Base-by-base conservation (phyloP, 441 rosid genomes). In the Euphorbia schlechtendalii region DNA sequence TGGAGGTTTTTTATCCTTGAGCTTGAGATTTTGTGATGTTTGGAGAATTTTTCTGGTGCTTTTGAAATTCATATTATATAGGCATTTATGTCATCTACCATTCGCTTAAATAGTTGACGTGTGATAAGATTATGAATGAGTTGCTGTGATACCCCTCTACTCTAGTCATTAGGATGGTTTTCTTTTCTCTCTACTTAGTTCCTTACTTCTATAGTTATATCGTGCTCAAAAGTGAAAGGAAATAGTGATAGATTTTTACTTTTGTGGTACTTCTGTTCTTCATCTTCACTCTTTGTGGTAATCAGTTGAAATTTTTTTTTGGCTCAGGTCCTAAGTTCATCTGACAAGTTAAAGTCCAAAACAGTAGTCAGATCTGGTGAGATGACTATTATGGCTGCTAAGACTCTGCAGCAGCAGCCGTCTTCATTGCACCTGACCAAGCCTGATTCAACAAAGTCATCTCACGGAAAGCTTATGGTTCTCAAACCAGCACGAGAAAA, bases 401-500 rank as follows among this genome's bases (percentile, higher is more conserved):
- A 83, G 78, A 81, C 68, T 71, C 71, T 81, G 68, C 94, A 75
- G 63, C 73, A 81, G 71, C 92, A 76, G 69, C 62, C 86, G n/a
- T 59, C 85, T 68, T 51, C 74, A n/a, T 56, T 76, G 74, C 80
- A 73, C 20, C 61, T 63, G 52, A 78, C 71, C 68, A 92, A 89
- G 78, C 66, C 86, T 61, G 97, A 88, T 66, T 63, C 76, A 64
- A 62, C 71, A 30, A 89, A 87, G 81, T 34, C 81, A 46, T 74
- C 84, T 74, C 82, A 71, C 61, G 87, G 90, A 79, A 90, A 93
- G 82, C 85, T 90, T 52, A 78, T 86, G 60, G 82, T 93, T 74
- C 95, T 93, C 65, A 93, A 88, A 74, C 89, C 92, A 40, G 84
- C 86, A 61, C 72, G 93, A 78, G 96, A 86, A 76, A 92, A 87